Base-by-base conservation (phyloP, 768 basidiomycete species). In the Roridomyces roridus region DNA sequence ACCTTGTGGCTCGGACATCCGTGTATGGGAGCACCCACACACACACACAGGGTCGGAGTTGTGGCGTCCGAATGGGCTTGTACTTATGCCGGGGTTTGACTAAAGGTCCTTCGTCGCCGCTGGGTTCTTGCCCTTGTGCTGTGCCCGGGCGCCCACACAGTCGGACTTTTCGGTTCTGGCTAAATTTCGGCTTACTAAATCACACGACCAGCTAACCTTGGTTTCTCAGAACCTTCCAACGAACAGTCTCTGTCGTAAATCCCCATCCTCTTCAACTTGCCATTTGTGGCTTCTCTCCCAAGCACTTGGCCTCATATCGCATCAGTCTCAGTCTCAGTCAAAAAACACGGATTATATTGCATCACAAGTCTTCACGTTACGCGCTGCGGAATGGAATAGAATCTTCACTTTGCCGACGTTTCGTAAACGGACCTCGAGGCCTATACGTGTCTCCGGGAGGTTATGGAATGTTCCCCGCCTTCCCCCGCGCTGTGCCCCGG, bases 401-500 rank as follows among this genome's bases (percentile, higher is more conserved):
- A 17, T n/a, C 17, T 35, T 24, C 17, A 37, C 44, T 56, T 60
- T 60, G 54, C 59, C 59, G 59, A 56, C 59, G 37, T 46, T 60
- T 20, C 21, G 41, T 23, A n/a, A 31, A 31, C 29, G 6, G 18
- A 57, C 61, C 61, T 63, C 61, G 53, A 63, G 61, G 61, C 48
- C 37, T 10, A 9, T 57, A 59, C 52, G 55, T 23, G 59, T 45
- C 39, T 40, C 34, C 42, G 55, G 29, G 31, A 6, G 29, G 29
- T 14, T 31, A 57, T 55, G 37, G 60, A 62, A 63, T 63, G 41
- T 63, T 63, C 61, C 40, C 56, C 57, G 44, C 43, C 49, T 14
- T 31, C 10, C 46, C 56, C 57, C 49, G 48, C 50, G 20, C 42
- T 44, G 42, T 23, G 20, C 42, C 12, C 18, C 23, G 14, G 48